These are phyloP conservation scores for Rhytidhysteron rufulum DNA, from an alignment of 2,329 filamentous ascomycete genomes.

Conservation along the genomic window DNA sequence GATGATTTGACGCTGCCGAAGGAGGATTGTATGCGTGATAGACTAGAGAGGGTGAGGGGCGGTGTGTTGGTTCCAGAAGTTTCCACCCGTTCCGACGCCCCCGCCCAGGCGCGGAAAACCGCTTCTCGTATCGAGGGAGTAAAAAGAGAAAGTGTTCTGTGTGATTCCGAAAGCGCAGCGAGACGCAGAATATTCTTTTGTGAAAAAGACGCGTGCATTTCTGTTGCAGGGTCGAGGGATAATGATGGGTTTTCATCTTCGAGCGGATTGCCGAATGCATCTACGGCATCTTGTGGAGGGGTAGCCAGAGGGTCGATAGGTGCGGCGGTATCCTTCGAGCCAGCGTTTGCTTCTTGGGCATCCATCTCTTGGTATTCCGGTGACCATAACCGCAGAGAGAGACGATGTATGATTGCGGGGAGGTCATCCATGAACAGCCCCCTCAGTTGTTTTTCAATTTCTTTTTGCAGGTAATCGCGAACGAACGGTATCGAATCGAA, in stretches of 20 bases:
- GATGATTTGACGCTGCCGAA: slow-evolving; percentile 46
- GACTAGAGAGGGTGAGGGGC: slow-evolving; percentile 39
- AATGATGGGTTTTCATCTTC: slow-evolving; percentile 71
- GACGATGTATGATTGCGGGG: slow-evolving; percentile 89
- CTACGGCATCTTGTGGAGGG: slow-evolving; percentile 76
- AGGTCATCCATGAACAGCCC: slow-evolving; percentile 97
- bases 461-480: slow-evolving; percentile 91
- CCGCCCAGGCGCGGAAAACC: slow-evolving; percentile 89
- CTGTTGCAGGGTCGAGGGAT: slow-evolving; percentile 72
- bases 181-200: slow-evolving; percentile 88
- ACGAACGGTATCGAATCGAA: slow-evolving; percentile 99
- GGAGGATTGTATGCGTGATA: slow-evolving; percentile 45
- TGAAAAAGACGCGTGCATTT: slow-evolving; percentile 86
- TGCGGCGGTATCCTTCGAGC: slow-evolving; percentile 51
- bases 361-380: slow-evolving; percentile 75
- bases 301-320: slow-evolving; percentile 77
- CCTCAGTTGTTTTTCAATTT: slow-evolving; percentile 88
- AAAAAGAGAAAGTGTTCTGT: slow-evolving; percentile 85
- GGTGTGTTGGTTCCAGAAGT: slow-evolving; percentile 39
- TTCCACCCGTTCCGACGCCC: slow-evolving; percentile 68
- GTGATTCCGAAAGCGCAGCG: slow-evolving; percentile 78
- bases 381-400: slow-evolving; percentile 85
- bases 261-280: slow-evolving; percentile 72
- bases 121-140: slow-evolving; percentile 87
- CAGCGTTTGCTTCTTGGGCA: slow-evolving; percentile 49